Conservation (phyloP, 1,139 yeast species). For the Kodamaea arcana region DNA sequence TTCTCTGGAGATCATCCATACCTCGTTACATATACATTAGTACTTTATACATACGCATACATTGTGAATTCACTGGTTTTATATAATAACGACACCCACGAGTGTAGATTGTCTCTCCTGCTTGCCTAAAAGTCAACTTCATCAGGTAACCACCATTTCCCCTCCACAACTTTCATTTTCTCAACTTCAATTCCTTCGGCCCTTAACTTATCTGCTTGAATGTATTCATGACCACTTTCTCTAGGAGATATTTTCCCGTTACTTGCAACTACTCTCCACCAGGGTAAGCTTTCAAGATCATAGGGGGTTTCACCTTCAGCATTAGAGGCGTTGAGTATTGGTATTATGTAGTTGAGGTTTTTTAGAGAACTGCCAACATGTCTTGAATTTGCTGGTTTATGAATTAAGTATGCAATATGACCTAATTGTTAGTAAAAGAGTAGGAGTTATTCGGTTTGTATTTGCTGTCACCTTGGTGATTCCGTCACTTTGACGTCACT, state of each 20-base stretch:
- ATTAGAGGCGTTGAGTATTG: constrained; percentile 19
- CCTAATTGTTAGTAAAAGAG: constrained; percentile 27
- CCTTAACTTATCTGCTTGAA: constrained; percentile 45
- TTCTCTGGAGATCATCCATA: no score
- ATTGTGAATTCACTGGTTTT: no score
- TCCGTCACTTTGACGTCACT: no score
- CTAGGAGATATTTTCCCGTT: constrained; percentile 61
- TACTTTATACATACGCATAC: no score
- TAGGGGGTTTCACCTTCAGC: constrained; percentile 14
- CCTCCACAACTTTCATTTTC: constrained; percentile 36
- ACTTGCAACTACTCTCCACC: constrained; percentile 76
- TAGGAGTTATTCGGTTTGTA: no score
- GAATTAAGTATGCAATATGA: constrained; percentile 62
- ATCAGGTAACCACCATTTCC: constrained; percentile 70
- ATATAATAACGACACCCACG: no score
- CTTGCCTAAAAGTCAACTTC: constrained; percentile 25
- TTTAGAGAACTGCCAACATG: constrained; percentile 73
- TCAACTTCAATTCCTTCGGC: constrained; percentile 48
- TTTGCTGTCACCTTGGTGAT: no score
- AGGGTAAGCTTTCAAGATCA: constrained; percentile 36
- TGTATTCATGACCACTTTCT: constrained; percentile 37
- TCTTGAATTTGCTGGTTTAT: constrained; percentile 62
- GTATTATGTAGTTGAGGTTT: constrained; percentile 24
- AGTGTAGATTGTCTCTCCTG: no score
- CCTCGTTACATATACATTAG: no score